Base-by-base conservation (phyloP, 1,284 basidiomycete genomes). In the Bothia castanella region DNA sequence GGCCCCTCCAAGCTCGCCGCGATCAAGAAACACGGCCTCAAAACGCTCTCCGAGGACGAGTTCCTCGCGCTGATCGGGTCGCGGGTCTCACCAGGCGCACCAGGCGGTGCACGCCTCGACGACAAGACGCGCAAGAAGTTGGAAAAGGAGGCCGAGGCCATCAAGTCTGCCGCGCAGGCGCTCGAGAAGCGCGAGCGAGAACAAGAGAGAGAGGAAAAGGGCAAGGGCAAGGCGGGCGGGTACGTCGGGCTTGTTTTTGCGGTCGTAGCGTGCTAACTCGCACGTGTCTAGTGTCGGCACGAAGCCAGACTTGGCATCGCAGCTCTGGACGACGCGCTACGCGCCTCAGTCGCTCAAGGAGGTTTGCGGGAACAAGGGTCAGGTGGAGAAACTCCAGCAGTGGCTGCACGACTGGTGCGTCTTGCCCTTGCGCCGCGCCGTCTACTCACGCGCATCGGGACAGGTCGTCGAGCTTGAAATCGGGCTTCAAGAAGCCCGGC, bases 311-410 rank as follows among this genome's bases (percentile, higher is more conserved):
- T 74, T 77, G 42, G 71, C 71, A 1, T 77, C 78, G 6, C 90
- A 94, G 65, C 76, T 99, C 1, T 99, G 97, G 97, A 98, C 97
- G 25, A 88, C 87, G 31, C 88, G 94, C 30, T 99, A 99, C 66
- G 95, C 96, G 0, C 96, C 97, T 0, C 81, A 84, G 57, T 79
- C 76, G 13, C 58, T 95, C 51, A 96, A 91, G 61, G 95, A 99
- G 56, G 80, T 99, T 20, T 97, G 95, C 54, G 97, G 97, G 5
- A 99, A 99, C 74, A 97, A 97, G 71, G 77, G 81, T 0, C 79
- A 85, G 37, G 85, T 98, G 2, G 94, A 97, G 67, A 95, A 94
- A 65, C 73, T 99, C 19, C 83, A 85, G 49, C 73, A 73, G 17
- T 99, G 96, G 96, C 73, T 99, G 17, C 77, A 83, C 45, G 85